Conservation (phyloP, 140 eudicot genomes). For the Bidens hawaiensis region DNA sequence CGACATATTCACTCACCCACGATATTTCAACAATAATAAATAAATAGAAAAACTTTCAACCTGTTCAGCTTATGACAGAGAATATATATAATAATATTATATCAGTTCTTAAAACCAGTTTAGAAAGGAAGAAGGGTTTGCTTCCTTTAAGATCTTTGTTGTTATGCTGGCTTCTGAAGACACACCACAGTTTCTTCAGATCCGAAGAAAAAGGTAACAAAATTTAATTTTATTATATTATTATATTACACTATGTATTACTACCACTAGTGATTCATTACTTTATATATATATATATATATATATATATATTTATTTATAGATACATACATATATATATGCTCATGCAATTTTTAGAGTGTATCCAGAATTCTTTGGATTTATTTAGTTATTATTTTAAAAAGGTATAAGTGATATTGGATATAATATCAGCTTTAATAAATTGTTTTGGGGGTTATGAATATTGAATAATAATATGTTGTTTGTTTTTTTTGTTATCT, state of each 20-base stretch:
- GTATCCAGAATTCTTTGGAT: constrained; percentile 11
- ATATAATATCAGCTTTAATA: not conserved
- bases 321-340: constrained; percentile 8
- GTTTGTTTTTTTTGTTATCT: constrained; percentile 16
- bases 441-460: no score
- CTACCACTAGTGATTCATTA: constrained; percentile 20
- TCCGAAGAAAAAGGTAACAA: constrained; percentile 68
- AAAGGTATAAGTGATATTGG: constrained; percentile 10
- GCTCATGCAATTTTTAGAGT: constrained; percentile 20
- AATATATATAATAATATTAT: constrained; percentile 35
- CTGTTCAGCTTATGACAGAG: constrained; percentile 37
- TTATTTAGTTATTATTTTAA: constrained; percentile 10
- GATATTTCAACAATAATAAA: constrained; percentile 9
- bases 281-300: constrained; percentile 1
- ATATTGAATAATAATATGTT: constrained; percentile 16
- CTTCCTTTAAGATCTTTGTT: constrained; percentile 74
- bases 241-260: constrained; percentile 28
- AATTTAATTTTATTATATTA: not conserved
- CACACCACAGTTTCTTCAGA: constrained; percentile 77
- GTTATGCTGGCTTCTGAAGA: constrained; percentile 61
- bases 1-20: constrained; percentile 31
- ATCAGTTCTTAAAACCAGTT: constrained; percentile 28
- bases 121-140: constrained; percentile 41
- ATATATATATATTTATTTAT: not conserved
- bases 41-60: constrained; percentile 8